Conservation (phyloP, 1,284 basidiomycete species). For the Ganoderma lingzhi region DNA sequence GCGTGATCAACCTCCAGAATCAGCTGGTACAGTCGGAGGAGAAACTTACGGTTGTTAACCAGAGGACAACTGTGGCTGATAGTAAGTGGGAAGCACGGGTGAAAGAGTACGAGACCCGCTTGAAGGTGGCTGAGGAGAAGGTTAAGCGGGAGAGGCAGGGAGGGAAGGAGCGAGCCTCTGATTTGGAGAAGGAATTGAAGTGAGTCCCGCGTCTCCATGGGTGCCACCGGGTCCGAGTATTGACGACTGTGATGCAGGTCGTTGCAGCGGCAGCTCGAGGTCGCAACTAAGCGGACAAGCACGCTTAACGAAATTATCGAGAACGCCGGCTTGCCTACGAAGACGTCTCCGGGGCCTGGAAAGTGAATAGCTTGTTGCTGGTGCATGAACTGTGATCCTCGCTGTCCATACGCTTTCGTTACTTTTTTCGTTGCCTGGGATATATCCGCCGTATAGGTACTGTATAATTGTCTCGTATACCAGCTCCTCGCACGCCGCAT, state of each 20-base stretch:
- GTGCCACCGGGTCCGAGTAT: neutral
- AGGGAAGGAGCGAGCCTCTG: slow-evolving; percentile 83
- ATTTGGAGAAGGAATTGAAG: slow-evolving; percentile 78
- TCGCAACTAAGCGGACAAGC: slow-evolving; percentile 71
- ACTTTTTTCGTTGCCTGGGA: slow-evolving; percentile 9
- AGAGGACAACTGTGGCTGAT: slow-evolving; percentile 76
- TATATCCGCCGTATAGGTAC: slow-evolving; percentile 26
- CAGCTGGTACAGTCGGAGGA: slow-evolving; percentile 87
- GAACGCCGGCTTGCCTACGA: slow-evolving; percentile 46
- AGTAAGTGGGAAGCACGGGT: slow-evolving; percentile 93
- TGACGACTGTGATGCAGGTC: slow-evolving; percentile 51
- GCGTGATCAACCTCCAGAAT: slow-evolving; percentile 82
- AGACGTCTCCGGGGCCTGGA: slow-evolving; percentile 22
- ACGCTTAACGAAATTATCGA: slow-evolving; percentile 76
- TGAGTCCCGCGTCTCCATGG: slow-evolving; percentile 45
- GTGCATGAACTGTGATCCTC: slow-evolving; percentile 7
- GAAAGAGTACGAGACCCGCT: slow-evolving; percentile 87
- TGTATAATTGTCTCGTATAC: slow-evolving; percentile 31
- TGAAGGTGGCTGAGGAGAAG: slow-evolving; percentile 91
- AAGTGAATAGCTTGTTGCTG: slow-evolving; percentile 15
- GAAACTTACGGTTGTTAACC: slow-evolving; percentile 76
- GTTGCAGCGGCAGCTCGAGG: slow-evolving; percentile 73
- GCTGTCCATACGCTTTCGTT: slow-evolving; percentile 27
- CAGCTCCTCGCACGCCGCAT: slow-evolving; percentile 22
- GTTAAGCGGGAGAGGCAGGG: slow-evolving; percentile 96